Percentiles rank a stretch among this genome's conserved stretches.
These are phyloP conservation scores for Astrephomene gubernaculifera DNA, from an alignment of 139 green algal genomes.

Conservation along the genomic window DNA sequence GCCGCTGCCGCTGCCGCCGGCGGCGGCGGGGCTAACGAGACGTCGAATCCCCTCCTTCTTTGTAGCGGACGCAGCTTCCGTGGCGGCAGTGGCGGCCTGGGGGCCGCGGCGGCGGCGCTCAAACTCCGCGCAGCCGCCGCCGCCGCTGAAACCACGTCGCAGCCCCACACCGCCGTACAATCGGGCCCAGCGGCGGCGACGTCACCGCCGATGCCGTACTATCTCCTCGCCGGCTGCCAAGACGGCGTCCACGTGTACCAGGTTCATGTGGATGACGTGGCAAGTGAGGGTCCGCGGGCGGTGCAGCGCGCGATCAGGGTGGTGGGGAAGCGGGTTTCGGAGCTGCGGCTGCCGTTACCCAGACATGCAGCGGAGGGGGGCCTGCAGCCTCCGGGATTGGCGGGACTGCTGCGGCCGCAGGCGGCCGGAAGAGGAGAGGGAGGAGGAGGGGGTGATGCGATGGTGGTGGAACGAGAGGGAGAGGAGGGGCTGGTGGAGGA, in stretches of 20 bases:
- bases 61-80: background rate
- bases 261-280: slow-evolving; percentile 27
- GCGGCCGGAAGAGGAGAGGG: too few relatives aligned
- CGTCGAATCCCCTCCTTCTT: too few relatives aligned
- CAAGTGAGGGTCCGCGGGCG: background rate
- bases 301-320: slow-evolving; percentile 10
- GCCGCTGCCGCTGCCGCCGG: background rate
- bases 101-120: background rate
- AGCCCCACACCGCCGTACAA: too few relatives aligned
- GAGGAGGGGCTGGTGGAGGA: slow-evolving; percentile 15
- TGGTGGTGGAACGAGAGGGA: background rate
- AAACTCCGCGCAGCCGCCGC: background rate
- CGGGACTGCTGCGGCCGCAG: too few relatives aligned
- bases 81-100: background rate
- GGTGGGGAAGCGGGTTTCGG: slow-evolving; percentile 10
- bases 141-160: background rate
- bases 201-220: background rate
- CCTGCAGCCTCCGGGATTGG: too few relatives aligned
- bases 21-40: background rate
- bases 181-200: background rate
- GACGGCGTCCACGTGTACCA: slow-evolving; percentile 17
- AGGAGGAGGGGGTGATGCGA: background rate
- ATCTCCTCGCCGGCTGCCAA: slow-evolving; percentile 30
- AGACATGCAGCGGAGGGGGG: background rate
- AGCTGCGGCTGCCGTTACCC: slow-evolving; percentile 19